Percentiles rank a stretch among this genome's conserved stretches.
Conservation (phyloP, 164 flowering plant species). For the Chloranthus sessilifolius region DNA sequence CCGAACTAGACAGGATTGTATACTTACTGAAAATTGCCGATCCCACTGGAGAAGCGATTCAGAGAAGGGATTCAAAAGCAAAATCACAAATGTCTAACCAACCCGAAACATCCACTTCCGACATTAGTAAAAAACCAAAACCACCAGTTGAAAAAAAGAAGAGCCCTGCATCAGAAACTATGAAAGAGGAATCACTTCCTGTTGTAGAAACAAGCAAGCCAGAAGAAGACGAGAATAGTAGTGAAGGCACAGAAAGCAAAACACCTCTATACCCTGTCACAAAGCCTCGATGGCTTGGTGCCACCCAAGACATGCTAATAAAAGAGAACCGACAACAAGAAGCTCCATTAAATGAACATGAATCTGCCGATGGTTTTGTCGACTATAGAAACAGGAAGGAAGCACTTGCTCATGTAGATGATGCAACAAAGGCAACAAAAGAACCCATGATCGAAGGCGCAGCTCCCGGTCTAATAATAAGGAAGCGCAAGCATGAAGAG, state of each 20-base stretch:
- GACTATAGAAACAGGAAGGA: conserved; percentile 78
- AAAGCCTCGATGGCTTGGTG: conserved; percentile 97
- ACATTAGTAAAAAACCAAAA: conserved; percentile 25
- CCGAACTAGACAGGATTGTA: conserved; percentile 74
- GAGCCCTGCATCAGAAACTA: conserved; percentile 10
- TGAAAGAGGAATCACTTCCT: conserved; percentile 19
- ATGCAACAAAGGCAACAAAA: conserved; percentile 10
- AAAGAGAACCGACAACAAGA: conserved; percentile 29
- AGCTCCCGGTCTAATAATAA: conserved; percentile 75
- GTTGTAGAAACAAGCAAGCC: conserved; percentile 12
- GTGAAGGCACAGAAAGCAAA: conserved; percentile 27
- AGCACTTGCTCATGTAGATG: conserved; percentile 28
- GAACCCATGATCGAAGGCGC: conserved; percentile 56
- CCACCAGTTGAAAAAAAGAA: conserved; percentile 26
- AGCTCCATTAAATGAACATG: conserved; percentile 21
- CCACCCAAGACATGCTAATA: conserved; percentile 36
- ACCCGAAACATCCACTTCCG: conserved; percentile 18
- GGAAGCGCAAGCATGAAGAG: conserved; percentile 70
- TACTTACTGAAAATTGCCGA: conserved; percentile 94
- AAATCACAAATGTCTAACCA: conserved; percentile 26
- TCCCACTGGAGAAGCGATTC: conserved; percentile 84
- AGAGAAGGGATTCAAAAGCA: conserved; percentile 44
- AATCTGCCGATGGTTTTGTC: conserved; percentile 60
- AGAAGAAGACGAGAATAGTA: conserved; percentile 23
- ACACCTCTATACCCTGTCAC: conserved; percentile 31